Evolutionary conservation across 2,329 filamentous ascomycete genomes (phyloP).

Genomic region (Orbilia brochopaga): DNA sequence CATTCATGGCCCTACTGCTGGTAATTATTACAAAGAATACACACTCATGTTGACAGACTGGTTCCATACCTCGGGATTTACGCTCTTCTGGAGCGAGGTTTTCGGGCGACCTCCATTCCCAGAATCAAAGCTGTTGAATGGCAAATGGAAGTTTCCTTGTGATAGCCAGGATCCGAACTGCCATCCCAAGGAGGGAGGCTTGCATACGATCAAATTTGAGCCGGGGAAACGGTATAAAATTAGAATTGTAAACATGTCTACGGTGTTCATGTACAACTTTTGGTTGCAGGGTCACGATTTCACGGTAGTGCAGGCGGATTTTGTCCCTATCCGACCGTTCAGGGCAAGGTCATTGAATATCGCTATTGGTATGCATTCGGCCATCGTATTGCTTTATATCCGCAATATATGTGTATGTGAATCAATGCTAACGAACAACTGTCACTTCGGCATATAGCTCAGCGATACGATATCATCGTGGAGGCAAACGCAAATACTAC

Average conservation of each 20-base stretch:
- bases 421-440: not conserved
- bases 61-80: conserved; percentile 63
- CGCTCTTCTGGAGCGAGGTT: conserved; percentile 53
- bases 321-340: conserved; percentile 69
- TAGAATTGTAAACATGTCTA: conserved; percentile 60
- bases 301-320: conserved; percentile 70
- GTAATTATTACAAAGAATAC: conserved; percentile 69
- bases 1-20: conserved; percentile 67
- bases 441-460: conserved; percentile 34
- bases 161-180: conserved; percentile 54
- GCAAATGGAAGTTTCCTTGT: conserved; percentile 43
- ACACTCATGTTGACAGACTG: conserved; percentile 70
- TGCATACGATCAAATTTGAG: conserved; percentile 49
- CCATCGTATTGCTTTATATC: conserved; percentile 2
- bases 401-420: not conserved
- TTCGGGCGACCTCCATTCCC: conserved; percentile 48
- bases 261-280: conserved; percentile 57
- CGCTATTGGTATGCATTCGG: conserved; percentile 64
- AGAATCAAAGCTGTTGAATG: conserved; percentile 33
- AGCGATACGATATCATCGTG: conserved; percentile 62
- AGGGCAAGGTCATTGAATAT: conserved; percentile 67
- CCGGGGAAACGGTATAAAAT: conserved; percentile 55
- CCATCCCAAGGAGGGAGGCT: conserved; percentile 20
- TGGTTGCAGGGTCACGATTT: conserved; percentile 67
- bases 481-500: conserved; percentile 57